These are phyloP conservation scores for Physcia stellaris DNA, from an alignment of 495 filamentous ascomycete species.

Conservation along the genomic window DNA sequence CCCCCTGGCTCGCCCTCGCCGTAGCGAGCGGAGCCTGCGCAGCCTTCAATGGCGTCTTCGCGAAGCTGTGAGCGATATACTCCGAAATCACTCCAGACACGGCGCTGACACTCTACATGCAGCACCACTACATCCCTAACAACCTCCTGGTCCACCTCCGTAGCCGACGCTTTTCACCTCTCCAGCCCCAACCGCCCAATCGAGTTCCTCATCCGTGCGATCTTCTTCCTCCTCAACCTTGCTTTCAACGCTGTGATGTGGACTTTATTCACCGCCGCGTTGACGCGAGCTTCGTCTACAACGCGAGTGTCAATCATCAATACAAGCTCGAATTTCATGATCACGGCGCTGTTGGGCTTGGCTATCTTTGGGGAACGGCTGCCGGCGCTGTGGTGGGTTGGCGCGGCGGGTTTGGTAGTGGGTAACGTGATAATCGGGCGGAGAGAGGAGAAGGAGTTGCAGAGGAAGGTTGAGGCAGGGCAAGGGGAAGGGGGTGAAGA, in stretches of 20 bases:
- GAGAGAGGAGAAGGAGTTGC: conserved; percentile 42
- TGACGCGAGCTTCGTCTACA: conserved; percentile 70
- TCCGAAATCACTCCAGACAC: conserved; percentile 16
- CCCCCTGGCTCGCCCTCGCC: conserved; percentile 66
- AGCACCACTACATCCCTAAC: conserved; percentile 83
- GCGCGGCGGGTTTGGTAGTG: conserved; percentile 68
- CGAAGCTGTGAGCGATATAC: conserved; percentile 88
- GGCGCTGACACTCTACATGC: background rate
- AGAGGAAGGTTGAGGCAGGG: background rate
- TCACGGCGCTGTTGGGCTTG: conserved; percentile 75
- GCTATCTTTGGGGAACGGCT: conserved; percentile 59
- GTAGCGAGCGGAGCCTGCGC: conserved; percentile 79
- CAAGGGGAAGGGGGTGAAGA: background rate
- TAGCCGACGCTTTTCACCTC: conserved; percentile 46
- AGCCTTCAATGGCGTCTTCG: conserved; percentile 89
- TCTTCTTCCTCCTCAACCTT: conserved; percentile 79
- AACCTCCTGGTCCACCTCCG: conserved; percentile 45
- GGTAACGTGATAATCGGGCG: conserved; percentile 86
- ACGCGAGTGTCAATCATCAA: conserved; percentile 89
- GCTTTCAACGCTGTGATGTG: conserved; percentile 91
- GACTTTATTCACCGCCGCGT: conserved; percentile 69
- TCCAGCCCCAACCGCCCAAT: conserved; percentile 12
- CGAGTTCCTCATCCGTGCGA: conserved; percentile 25
- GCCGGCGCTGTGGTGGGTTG: conserved; percentile 75
- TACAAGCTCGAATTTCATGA: conserved; percentile 80